Base-by-base conservation (phyloP, 202 grass and related monocot genomes). In the Schoenoplectus tabernaemontani region DNA sequence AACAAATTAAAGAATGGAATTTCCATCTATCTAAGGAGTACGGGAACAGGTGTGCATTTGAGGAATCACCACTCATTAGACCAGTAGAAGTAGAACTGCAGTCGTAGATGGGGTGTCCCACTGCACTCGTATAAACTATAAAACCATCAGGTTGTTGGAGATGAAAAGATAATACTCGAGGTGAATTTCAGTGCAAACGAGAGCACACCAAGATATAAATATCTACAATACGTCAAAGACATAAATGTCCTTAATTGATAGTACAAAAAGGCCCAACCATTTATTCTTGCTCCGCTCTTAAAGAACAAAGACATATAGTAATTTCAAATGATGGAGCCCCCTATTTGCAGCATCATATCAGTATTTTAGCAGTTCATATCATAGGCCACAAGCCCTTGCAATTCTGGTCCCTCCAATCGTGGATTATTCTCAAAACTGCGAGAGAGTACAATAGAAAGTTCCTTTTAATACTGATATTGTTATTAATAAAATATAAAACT, bases 351-450 rank as follows among this genome's bases (percentile, higher is more conserved):
- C 39, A 48, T 80, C 36, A 32, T 33, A 32, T 59, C 60, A 44
- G 66, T 58, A 1, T 62, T 85, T 88, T 81, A 93, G 62, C 86
- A 90, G 79, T 87, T 87, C 20, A 83, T 93, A 73, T 90, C 86
- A 67, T 90, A 93, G 12, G 47, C 63, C 38, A 83, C 88, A 66
- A 90, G 86, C 66, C 91, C 91, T 83, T 84, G 84, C 78, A 93
- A 38, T 58, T 93, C 91, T 16, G 88, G 91, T 33, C 91, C 88
- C 71, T 90, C 86, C 75, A 93, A 59, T 33, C 91, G 85, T 81
- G 84, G 82, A 83, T 93, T 90, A 11, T 86, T 86, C 43, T 90
- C 84, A 47, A 93, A 93, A 80, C 88, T 93, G 84, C 78, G 87
- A 23, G 19, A 39, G 7, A 42, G 9, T 30, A 72, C 24, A 42